Percentiles rank a stretch among this genome's conserved stretches.
Conservation (phyloP, 805 yeast species). For the Metschnikowia kunwiensis region DNA sequence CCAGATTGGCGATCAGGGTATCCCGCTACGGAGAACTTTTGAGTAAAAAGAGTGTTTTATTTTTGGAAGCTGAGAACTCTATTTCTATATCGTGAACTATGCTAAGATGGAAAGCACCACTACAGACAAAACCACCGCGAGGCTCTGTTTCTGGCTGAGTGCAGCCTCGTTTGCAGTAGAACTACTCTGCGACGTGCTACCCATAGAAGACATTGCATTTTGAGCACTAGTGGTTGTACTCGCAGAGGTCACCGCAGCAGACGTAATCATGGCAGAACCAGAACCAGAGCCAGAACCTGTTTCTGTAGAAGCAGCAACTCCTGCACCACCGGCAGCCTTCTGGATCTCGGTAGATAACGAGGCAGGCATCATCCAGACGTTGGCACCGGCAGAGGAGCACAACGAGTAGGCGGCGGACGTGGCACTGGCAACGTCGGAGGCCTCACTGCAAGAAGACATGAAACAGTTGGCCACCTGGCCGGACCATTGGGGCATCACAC, state of each 20-base stretch:
- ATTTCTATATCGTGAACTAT: not conserved
- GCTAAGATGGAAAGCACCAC: conserved; percentile 4
- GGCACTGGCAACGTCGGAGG: conserved; percentile 35
- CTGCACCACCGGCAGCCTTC: conserved; percentile 22
- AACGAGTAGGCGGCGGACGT: conserved; percentile 42
- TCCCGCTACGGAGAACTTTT: too few relatives aligned
- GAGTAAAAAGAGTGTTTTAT: too few relatives aligned
- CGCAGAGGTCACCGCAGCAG: conserved; percentile 4
- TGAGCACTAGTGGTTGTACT: not conserved
- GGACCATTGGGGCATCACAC: conserved; percentile 48
- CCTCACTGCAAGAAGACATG: conserved; percentile 34
- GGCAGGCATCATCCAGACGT: conserved; percentile 46
- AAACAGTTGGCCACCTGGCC: conserved; percentile 44
- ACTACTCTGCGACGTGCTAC: not conserved
- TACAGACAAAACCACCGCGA: conserved; percentile 1
- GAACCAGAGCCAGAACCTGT: conserved; percentile 2
- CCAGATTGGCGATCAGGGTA: too few relatives aligned
- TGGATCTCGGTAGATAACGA: conserved; percentile 31
- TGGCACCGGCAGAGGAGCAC: conserved; percentile 41
- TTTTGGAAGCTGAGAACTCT: too few relatives aligned
- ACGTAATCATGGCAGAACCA: not conserved
- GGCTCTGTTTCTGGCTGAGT: not conserved
- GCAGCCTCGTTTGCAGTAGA: conserved; percentile 5
- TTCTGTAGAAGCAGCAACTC: conserved; percentile 6
- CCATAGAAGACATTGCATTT: not conserved